Percentiles rank a stretch among this genome's conserved stretches.
Conservation (phyloP, 164 flowering plant genomes). For the Piper longum region DNA sequence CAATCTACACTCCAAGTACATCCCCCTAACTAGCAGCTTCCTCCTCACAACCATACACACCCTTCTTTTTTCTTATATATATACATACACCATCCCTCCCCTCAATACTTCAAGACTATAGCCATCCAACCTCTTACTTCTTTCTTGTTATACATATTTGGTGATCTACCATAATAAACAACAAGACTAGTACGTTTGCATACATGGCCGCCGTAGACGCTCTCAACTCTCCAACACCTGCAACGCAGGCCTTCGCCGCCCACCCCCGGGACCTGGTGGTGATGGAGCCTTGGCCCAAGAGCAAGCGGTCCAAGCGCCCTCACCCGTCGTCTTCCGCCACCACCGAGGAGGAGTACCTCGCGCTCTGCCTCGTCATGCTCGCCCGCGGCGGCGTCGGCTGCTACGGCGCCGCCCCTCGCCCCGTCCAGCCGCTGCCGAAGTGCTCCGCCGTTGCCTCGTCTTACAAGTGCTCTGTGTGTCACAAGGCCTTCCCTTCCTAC, state of each 20-base stretch:
- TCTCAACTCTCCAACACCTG: conserved; percentile 25
- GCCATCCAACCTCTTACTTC: too few relatives aligned
- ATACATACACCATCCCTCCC: too few relatives aligned
- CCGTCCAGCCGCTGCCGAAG: conserved; percentile 5
- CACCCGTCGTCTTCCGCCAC: conserved; percentile 8
- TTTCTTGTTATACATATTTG: too few relatives aligned
- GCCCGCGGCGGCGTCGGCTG: conserved; percentile 22
- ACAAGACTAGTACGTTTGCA: too few relatives aligned
- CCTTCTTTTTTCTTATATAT: too few relatives aligned
- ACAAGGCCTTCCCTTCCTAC: conserved; percentile 58
- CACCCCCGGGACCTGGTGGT: conserved; percentile 1
- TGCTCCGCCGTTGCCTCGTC: conserved; percentile 5
- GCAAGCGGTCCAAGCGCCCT: conserved; percentile 43
- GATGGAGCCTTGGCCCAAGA: conserved; percentile 32
- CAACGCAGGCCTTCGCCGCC: conserved; percentile 8
- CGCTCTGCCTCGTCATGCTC: conserved; percentile 54
- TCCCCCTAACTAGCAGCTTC: too few relatives aligned
- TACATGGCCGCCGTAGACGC: conserved; percentile 25
- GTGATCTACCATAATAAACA: too few relatives aligned
- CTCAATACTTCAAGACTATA: too few relatives aligned
- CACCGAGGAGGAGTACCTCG: conserved; percentile 47
- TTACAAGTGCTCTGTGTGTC: conserved; percentile 53
- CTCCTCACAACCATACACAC: too few relatives aligned
- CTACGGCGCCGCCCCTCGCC: background rate
- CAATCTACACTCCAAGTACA: too few relatives aligned